These are phyloP conservation scores for Erigeron canadensis DNA, from an alignment of 129 eudicot species.

Conservation along the genomic window DNA sequence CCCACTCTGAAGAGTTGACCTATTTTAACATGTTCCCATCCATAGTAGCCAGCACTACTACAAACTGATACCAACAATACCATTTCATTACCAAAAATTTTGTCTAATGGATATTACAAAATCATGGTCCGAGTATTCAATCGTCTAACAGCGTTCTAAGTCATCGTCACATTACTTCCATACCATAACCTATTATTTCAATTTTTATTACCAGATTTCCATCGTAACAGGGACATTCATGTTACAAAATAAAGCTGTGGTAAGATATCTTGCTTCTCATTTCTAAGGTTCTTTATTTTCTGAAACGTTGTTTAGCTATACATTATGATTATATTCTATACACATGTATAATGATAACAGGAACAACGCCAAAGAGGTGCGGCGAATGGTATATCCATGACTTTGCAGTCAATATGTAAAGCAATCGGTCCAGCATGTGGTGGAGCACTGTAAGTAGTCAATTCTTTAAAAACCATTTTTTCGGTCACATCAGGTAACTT, in stretches of 20 bases:
- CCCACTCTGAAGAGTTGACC: not conserved
- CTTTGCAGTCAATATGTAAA: slow-evolving; percentile 65
- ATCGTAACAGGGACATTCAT: slow-evolving; percentile 62
- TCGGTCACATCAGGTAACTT: not conserved
- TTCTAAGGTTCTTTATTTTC: not conserved
- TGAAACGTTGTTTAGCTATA: not conserved
- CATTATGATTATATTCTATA: not conserved
- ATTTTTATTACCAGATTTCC: slow-evolving; percentile 39
- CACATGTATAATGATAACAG: slow-evolving; percentile 33
- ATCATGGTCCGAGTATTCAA: not conserved
- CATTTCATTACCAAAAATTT: not conserved
- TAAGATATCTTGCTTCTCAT: slow-evolving; percentile 24
- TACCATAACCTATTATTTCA: not conserved
- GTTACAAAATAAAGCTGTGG: slow-evolving; percentile 88
- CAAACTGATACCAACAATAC: not conserved
- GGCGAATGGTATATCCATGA: slow-evolving; percentile 82
- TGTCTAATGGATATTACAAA: not conserved
- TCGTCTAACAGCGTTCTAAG: slow-evolving; percentile 4
- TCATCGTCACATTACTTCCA: not conserved
- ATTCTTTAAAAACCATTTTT: not conserved
- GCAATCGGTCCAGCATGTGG: slow-evolving; percentile 74
- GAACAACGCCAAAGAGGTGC: slow-evolving; percentile 91
- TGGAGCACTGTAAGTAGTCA: slow-evolving; percentile 68
- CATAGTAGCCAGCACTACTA: not conserved
- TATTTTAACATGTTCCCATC: not conserved